Percentiles rank a stretch among this genome's conserved stretches.
These are phyloP conservation scores for Aspergillus phoenicis DNA, from an alignment of 2,329 filamentous ascomycete genomes.

Conservation along the genomic window DNA sequence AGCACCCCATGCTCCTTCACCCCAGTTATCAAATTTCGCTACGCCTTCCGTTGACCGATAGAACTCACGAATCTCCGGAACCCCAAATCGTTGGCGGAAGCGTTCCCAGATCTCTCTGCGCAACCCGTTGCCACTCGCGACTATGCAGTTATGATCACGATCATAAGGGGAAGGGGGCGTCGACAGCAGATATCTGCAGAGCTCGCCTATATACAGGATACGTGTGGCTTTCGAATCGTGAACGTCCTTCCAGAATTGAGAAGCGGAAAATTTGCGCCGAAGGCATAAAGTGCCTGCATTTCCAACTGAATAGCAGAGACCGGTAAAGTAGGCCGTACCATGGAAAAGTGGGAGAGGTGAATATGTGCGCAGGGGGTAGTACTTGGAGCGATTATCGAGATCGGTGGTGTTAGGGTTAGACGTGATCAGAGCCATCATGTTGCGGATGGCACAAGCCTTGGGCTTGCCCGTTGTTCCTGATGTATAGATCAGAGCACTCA, in stretches of 20 bases:
- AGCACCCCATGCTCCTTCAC: conserved; percentile 43
- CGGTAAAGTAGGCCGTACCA: conserved; percentile 52
- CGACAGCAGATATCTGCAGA: conserved; percentile 53
- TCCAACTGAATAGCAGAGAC: conserved; percentile 45
- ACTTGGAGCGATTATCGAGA: conserved; percentile 41
- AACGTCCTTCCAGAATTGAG: conserved; percentile 50
- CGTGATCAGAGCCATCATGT: conserved; percentile 41
- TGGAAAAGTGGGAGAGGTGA: conserved; percentile 54
- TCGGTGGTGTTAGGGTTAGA: conserved; percentile 43
- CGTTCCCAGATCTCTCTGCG: conserved; percentile 53
- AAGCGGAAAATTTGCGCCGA: conserved; percentile 50
- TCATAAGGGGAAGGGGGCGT: conserved; percentile 50
- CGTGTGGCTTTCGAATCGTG: conserved; percentile 47
- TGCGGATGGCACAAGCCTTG: conserved; percentile 49
- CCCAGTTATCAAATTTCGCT: conserved; percentile 50
- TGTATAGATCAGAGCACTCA: conserved; percentile 49
- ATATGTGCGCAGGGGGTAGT: conserved; percentile 51
- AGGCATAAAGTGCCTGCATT: conserved; percentile 48
- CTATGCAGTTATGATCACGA: conserved; percentile 46
- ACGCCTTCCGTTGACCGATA: conserved; percentile 53
- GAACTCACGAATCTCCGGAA: conserved; percentile 52
- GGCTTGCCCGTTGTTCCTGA: conserved; percentile 53
- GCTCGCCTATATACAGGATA: conserved; percentile 53
- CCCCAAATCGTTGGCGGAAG: conserved; percentile 47
- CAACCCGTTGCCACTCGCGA: conserved; percentile 53